Conservation (phyloP, 2,329 filamentous ascomycete species). For the Plectosphaerella cucumerina region DNA sequence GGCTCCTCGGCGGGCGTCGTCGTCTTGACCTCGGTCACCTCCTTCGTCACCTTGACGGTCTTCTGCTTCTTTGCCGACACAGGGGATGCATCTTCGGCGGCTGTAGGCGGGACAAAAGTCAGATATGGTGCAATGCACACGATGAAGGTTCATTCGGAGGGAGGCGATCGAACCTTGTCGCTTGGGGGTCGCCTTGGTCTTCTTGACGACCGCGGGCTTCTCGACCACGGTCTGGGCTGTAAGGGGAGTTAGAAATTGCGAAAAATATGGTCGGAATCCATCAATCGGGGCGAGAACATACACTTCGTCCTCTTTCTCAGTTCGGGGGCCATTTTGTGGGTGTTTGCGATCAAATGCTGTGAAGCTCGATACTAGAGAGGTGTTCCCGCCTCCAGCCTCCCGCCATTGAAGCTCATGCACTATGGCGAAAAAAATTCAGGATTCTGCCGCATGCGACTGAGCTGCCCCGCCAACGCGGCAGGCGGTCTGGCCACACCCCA, state of each 20-base stretch:
- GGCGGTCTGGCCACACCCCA: conserved; percentile 6
- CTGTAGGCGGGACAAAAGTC: conserved; percentile 19
- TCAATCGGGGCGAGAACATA: conserved; percentile 6
- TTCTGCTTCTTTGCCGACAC: conserved; percentile 42
- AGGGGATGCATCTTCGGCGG: conserved; percentile 40
- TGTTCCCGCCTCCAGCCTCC: background rate
- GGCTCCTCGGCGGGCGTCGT: conserved; percentile 16
- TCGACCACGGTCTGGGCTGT: conserved; percentile 22
- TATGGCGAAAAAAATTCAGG: conserved; percentile 11
- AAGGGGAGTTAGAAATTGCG: background rate
- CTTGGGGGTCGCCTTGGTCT: conserved; percentile 20
- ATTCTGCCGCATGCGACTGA: conserved; percentile 9
- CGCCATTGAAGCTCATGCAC: background rate
- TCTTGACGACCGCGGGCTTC: conserved; percentile 23
- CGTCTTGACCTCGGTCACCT: conserved; percentile 10
- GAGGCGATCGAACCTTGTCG: conserved; percentile 27
- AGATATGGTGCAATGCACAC: conserved; percentile 9
- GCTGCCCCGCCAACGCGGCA: background rate
- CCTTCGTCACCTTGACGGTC: conserved; percentile 28
- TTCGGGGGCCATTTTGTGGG: conserved; percentile 39
- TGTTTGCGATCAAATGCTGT: background rate
- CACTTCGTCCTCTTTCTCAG: conserved; percentile 32
- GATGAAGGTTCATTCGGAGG: background rate
- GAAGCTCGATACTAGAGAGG: background rate
- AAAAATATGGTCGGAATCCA: background rate